These are phyloP conservation scores for Vanrija sp. DNA, from an alignment of 1,284 basidiomycete species.

Conservation along the genomic window DNA sequence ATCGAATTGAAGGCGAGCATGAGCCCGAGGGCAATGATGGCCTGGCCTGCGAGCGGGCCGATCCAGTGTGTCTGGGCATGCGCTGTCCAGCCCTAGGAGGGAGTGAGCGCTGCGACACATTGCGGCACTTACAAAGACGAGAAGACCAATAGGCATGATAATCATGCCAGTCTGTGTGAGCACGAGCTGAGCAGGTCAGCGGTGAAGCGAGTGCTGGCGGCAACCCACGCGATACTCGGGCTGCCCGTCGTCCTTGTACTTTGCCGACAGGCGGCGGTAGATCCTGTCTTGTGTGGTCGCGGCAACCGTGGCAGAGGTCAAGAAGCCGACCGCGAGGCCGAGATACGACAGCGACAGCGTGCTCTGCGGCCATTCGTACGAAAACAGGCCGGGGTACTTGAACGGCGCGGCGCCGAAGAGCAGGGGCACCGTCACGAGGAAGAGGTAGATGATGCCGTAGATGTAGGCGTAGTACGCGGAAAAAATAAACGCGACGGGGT, in stretches of 20 bases:
- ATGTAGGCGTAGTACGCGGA: conserved; percentile 51
- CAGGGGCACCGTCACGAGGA: conserved; percentile 50
- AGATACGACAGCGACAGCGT: conserved; percentile 48
- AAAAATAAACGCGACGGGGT: conserved; percentile 50
- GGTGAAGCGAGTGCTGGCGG: neutral
- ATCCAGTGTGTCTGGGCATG: conserved; percentile 47
- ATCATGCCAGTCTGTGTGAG: conserved; percentile 51
- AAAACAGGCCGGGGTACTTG: conserved; percentile 36
- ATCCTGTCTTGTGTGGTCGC: conserved; percentile 49
- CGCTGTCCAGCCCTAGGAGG: conserved; percentile 37
- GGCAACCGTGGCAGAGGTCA: conserved; percentile 44
- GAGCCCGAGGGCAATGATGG: conserved; percentile 36
- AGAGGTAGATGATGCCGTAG: conserved; percentile 50
- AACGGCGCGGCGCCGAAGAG: conserved; percentile 47
- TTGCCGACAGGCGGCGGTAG: conserved; percentile 40
- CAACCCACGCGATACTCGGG: conserved; percentile 48
- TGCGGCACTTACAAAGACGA: conserved; percentile 34
- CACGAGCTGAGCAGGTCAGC: conserved; percentile 32
- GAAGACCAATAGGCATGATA: conserved; percentile 49
- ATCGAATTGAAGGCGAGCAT: conserved; percentile 52
- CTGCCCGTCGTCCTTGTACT: conserved; percentile 37
- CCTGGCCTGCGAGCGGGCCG: conserved; percentile 40
- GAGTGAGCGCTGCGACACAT: conserved; percentile 3
- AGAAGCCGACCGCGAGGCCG: conserved; percentile 49
- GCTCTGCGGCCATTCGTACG: conserved; percentile 48